Base-by-base conservation (phyloP, 768 basidiomycete species). In the Pleurotus platypus region DNA sequence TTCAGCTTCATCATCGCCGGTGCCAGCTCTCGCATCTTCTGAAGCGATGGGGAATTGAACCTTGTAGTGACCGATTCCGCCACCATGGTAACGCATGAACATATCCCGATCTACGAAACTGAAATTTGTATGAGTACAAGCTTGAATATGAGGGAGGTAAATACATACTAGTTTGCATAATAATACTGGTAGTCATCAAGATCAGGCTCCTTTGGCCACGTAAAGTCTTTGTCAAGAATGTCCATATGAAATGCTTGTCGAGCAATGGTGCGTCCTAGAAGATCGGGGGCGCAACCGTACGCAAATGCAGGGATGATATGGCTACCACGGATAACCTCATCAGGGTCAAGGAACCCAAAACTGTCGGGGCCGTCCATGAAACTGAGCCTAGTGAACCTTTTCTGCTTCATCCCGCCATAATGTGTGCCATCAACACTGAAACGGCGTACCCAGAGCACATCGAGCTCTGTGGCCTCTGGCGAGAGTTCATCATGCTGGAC, bases 81-180 rank as follows among this genome's bases (percentile, higher is more conserved):
- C 60, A 3, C 67, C 68, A 13, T 60, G 51, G 55, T 63, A 73
- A 8, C 69, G 64, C 66, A 72, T 69, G 13, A 72, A 58, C 74
- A 73, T 78, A 40, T 78, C 75, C 2, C 70, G 62, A 56, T 77
- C 73, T 8, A 70, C 71, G 56, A 75, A 76, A 4, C 76, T 78
- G 38, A 1, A 26, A 37, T 45, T 45, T 13, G 18, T 39, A 4
- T 40, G 24, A 46, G 46, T 49, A 20, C 48, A 42, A 18, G 22
- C 27, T 11, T 37, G 42, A 26, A 4, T 42, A 54, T 9, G 4
- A 39, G 9, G 55, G 16, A 27, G n/a, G 18, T 16, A 55, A 57
- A 38, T 1, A 68, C 69, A 58, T 48, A 77, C 76, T 70, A 68
- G 18, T 65, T 69, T 4, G 77, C 70, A 61, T 74, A 78, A 51